Base-by-base conservation (phyloP, 2,329 filamentous ascomycete genomes). In the Claviceps arundinis region DNA sequence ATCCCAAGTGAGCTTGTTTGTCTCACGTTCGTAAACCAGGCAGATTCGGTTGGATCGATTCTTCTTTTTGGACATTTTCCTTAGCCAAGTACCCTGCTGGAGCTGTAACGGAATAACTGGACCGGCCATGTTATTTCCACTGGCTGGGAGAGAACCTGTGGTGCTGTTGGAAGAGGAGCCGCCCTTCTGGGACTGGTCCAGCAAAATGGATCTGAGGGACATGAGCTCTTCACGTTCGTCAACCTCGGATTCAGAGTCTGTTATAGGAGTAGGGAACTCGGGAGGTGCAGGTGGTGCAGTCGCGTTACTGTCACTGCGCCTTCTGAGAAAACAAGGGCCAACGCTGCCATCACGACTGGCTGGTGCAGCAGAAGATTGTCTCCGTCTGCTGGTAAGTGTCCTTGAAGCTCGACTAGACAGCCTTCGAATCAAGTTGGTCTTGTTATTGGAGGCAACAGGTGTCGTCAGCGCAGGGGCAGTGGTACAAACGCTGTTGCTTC, bases 1-100 rank as follows among this genome's bases (percentile, higher is more conserved):
- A 66, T 95, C 87, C 91, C 91, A 97, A 26, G 78, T 85, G 24
- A 98, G 87, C 66, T 89, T 93, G 55, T 87, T 90, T 1, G 85
- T 80, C 61, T 91, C 85, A 24, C 85, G 77, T 61, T 97, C 89
- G 24, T 97, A 80, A 50, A 84, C 80, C 37, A 84, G 73, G 30
- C 71, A 71, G 60, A 96, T 81, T 26, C 77, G 78, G 64, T 93
- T 89, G 51, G 77, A 73, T 56, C 84, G 82, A 59, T 76, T 83
- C 65, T 91, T 93, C 70, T 87, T 93, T 70, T 87, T 91, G 46
- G 89, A 91, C 30, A 96, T 78, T 65, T 97, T 96, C 52, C 75
- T 81, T 56, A 97, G 75, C 49, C 75, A 71, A 2, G 86, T 91
- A 49, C 93, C 93, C 57, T 85, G 81, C 59, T 90, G 82, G 30